Evolutionary conservation across 176 grass and related monocot species (phyloP), one percentile per base, ranked within the genome.

Genomic region (Lolium perenne): DNA sequence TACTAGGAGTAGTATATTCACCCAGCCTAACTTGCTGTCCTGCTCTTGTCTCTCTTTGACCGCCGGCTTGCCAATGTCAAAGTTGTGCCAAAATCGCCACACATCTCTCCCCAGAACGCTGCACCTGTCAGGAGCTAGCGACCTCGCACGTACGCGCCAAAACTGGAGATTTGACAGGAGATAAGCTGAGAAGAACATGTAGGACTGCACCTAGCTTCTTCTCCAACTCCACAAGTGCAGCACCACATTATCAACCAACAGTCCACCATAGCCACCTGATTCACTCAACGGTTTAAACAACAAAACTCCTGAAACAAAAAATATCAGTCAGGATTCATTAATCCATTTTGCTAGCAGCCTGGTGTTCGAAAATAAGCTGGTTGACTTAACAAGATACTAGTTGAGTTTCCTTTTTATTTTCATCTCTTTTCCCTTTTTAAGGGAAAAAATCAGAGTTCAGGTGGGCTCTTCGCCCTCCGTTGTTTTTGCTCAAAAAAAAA

Each of bases 161-260:
- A 88, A 54, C 3, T 70, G 50, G 14, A 80, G 85, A 91, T 91
- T 76, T 91, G 89, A 80, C 53, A 60, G 43, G 69, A 61, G 81
- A 87, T 75, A 74, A 74, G 66, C 67, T 80, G 85, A 87, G 50
- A 80, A 87, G 76, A 91, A 61, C 75, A 32, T 87, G 50, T 90
- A 49, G 26, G 69, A 72, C 72, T 29, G 84, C 58, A 4, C n/a
- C 26, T 29, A 29, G 29, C 29, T 77, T 60, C 4, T 57, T 79
- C 84, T 47, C 38, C 9, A 83, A 55, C 65, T 83, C 80, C 73
- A 20, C 15, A 25, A 3, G 50, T 38, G 26, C 20, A 16, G 65
- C 74, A 10, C 80, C 84, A 8, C 72, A 79, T 68, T 49, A 76
- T 62, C 68, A 48, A 76, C 68, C 68, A 47, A 20, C 77, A 10